Base-by-base conservation (phyloP, 2,329 filamentous ascomycete genomes). In the Sordariomycetes sp. region DNA sequence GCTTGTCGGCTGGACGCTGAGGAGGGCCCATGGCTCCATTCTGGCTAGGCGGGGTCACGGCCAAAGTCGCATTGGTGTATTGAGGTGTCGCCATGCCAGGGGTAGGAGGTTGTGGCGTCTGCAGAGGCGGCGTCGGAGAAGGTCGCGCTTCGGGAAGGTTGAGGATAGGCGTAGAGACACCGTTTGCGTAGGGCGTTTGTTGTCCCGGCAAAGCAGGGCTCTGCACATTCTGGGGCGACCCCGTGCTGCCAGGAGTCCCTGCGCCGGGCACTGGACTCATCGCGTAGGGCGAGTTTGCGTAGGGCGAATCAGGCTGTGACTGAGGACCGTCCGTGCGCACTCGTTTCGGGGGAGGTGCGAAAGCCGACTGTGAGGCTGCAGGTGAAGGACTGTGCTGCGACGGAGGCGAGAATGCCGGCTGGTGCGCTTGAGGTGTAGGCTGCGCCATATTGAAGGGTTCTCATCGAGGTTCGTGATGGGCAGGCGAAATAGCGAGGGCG, bases 291-390 rank as follows among this genome's bases (percentile, higher is more conserved):
- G 73, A 66, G 45, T 62, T 55, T 42, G 66, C 63, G 49, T 77
- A 78, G 1, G 76, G 75, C 21, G 77, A 82, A 33, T 63, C 68
- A 38, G 80, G 79, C 44, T 80, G 78, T 19, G 82, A 79, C n/a
- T 68, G 61, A 21, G 79, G 72, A 37, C 78, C 79, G 33, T 80
- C 53, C 72, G 79, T 53, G 40, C 54, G 49, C 19, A 52, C 46
- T 48, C 83, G 74, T 63, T 92, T 90, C 39, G 84, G 79, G 32
- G 82, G 82, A 32, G 80, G 72, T 39, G 57, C 50, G 46, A 58
- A 81, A 34, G 57, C 60, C 12, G 68, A 60, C 42, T 72, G 70
- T 21, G 69, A 64, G 16, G 70, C 63, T 32, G 65, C 70, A 29
- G 80, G 77, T 17, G 80, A 79, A 17, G 77, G 70, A 23, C 71